Percentiles rank a stretch among this genome's conserved stretches.
Evolutionary conservation across 148 eudicot species (phyloP).

Genomic region (Camellia granthamiana): DNA sequence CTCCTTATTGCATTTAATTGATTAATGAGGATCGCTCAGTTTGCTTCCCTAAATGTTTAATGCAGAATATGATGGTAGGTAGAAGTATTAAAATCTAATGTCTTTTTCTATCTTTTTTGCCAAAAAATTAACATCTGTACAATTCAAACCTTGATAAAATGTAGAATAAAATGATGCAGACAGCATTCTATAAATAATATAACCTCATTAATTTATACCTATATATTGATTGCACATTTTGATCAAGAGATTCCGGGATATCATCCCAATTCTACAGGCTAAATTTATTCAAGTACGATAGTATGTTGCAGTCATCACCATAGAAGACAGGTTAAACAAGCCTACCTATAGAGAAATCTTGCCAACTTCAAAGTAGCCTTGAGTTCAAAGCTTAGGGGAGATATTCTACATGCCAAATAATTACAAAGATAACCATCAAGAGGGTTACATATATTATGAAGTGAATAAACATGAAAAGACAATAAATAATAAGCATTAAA

Average conservation of each 20-base stretch:
- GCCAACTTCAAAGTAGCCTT: slow-evolving; percentile 95
- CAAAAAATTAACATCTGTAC: background rate
- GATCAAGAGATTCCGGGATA: background rate
- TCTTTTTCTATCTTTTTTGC: background rate
- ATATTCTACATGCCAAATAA: slow-evolving; percentile 57
- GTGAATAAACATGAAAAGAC: slow-evolving; percentile 6
- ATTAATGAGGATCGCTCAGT: no score
- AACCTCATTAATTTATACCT: background rate
- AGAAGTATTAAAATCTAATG: background rate
- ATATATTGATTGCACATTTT: background rate
- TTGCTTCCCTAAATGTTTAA: no score
- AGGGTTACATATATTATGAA: slow-evolving; percentile 6
- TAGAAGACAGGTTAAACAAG: slow-evolving; percentile 5
- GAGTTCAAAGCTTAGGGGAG: slow-evolving; percentile 97
- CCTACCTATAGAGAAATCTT: slow-evolving; percentile 91
- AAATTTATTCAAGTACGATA: background rate
- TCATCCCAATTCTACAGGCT: background rate
- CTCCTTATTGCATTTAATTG: no score
- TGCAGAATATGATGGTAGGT: background rate
- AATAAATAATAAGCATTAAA: background rate
- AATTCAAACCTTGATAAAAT: background rate
- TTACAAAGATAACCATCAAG: slow-evolving; percentile 1
- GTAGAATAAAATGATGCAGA: background rate
- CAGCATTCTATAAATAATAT: background rate
- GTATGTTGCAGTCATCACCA: background rate